Evolutionary conservation across 139 green algal genomes (phyloP).

Genomic region (Chlorella sp.): DNA sequence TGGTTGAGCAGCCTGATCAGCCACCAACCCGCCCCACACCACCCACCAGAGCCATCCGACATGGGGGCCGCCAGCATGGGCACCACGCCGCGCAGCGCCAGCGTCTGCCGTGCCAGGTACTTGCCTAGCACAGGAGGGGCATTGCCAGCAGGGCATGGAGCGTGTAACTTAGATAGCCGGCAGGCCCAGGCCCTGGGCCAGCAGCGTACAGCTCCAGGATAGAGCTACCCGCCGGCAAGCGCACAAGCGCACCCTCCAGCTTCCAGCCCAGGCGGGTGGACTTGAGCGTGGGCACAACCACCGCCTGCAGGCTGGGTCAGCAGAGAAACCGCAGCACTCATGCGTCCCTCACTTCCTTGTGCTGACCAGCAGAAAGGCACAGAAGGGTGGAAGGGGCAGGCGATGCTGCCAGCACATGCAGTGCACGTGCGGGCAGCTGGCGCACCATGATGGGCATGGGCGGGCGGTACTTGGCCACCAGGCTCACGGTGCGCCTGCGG

Average conservation of each 20-base stretch:
- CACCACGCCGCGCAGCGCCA: conserved; percentile 45
- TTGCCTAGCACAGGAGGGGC: conserved; percentile 48
- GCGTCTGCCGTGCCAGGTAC: conserved; percentile 56
- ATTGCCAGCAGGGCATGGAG: not conserved
- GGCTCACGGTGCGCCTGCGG: conserved; percentile 66
- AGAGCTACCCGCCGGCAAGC: no score
- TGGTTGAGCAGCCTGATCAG: no score
- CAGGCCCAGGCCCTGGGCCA: no score
- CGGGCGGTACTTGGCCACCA: conserved; percentile 87
- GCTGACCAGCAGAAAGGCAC: no score
- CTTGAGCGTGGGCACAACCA: conserved; percentile 61
- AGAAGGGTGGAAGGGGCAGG: no score
- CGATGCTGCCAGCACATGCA: no score
- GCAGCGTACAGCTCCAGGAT: no score
- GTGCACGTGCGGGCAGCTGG: no score
- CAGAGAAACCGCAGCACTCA: no score
- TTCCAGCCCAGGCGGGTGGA: conserved; percentile 32
- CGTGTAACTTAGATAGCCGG: no score
- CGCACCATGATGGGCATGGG: conserved; percentile 69
- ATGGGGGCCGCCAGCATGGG: conserved; percentile 67
- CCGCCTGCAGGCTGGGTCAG: conserved; percentile 26
- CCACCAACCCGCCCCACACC: no score
- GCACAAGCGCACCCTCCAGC: conserved; percentile 9
- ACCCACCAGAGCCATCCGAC: conserved; percentile 17
- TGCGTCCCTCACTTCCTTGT: no score